Evolutionary conservation across 2,329 filamentous ascomycete genomes (phyloP), one percentile per base, ranked within the genome.

Genomic region (Ascochyta lentis): DNA sequence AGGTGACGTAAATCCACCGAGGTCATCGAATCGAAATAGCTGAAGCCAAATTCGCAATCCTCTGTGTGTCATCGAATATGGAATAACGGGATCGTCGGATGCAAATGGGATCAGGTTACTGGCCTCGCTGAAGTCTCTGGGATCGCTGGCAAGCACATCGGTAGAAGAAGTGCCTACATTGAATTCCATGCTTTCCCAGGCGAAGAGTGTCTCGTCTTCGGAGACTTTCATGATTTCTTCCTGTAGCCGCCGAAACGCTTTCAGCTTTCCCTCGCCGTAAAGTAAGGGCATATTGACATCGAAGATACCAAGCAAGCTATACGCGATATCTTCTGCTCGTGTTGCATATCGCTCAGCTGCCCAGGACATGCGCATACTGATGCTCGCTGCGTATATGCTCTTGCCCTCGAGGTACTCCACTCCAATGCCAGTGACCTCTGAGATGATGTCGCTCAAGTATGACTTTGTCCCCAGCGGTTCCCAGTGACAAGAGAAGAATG

Each of bases 191-290:
- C 38, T 45, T 19, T 54, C 50, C 65, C 65, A 68, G 1, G 57
- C 62, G 38, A 68, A 65, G 1, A 68, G 27, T 0, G 62, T 64
- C 23, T 65, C 52, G 22, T 68, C 64, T 3, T 63, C 56, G 0
- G 59, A 61, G 0, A 53, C 51, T 33, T 59, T 61, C 55, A 69
- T 67, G 15, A 71, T 69, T 23, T 70, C 68, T 48, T 68, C 60
- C 48, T 68, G 65, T 12, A 63, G 34, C 6, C 61, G 47, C 7
- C 40, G 26, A 10, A 66, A 66, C 0, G 61, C 64, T 29, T 59
- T 65, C 3, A 37, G 6, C 6, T 44, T 54, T 5, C 67, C 65
- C 23, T 67, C 63, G 3, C 64, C 63, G 10, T 67, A 66, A 0
- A 66, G 27, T 7, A 63, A 23, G 3, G 61, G 59, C 54, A 67